Conservation (phyloP, 2,329 filamentous ascomycete genomes). For the Sordariomycetes sp. region DNA sequence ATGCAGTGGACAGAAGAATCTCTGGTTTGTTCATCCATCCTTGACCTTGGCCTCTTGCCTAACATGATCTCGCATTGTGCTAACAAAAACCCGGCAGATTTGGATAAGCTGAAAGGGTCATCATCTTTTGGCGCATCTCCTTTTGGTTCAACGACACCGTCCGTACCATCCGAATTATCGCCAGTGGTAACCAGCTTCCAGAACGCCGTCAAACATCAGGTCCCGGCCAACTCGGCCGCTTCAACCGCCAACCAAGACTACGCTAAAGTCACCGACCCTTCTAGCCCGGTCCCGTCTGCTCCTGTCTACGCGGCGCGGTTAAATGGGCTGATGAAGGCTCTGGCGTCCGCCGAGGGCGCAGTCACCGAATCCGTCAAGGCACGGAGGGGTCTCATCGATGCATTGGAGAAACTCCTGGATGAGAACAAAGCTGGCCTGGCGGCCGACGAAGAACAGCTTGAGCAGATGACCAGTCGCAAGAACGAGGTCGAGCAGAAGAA, state of each 20-base stretch:
- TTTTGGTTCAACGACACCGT: conserved; percentile 47
- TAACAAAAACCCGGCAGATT: conserved; percentile 30
- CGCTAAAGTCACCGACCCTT: conserved; percentile 68
- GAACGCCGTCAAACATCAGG: conserved; percentile 60
- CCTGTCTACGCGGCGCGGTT: conserved; percentile 88
- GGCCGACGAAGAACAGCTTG: conserved; percentile 56
- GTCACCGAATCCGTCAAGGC: conserved; percentile 85
- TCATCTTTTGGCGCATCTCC: conserved; percentile 35
- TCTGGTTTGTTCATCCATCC: conserved; percentile 44
- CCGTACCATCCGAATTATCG: conserved; percentile 66
- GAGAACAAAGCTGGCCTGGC: conserved; percentile 59
- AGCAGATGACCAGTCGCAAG: conserved; percentile 56
- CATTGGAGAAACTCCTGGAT: conserved; percentile 72
- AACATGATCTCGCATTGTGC: neutral
- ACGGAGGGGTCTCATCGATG: conserved; percentile 64
- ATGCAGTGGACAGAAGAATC: conserved; percentile 68
- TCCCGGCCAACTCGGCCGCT: conserved; percentile 55
- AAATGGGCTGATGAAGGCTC: conserved; percentile 77
- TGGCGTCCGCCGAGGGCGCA: conserved; percentile 80
- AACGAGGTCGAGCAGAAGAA: conserved; percentile 70
- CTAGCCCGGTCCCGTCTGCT: conserved; percentile 59
- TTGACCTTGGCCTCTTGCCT: neutral
- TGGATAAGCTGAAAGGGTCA: conserved; percentile 48
- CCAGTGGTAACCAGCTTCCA: conserved; percentile 66
- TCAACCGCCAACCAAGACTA: conserved; percentile 72